Evolutionary conservation across 2,329 filamentous ascomycete species (phyloP), one percentile per base, ranked within the genome.

Genomic region (Claviceps fusiformis): DNA sequence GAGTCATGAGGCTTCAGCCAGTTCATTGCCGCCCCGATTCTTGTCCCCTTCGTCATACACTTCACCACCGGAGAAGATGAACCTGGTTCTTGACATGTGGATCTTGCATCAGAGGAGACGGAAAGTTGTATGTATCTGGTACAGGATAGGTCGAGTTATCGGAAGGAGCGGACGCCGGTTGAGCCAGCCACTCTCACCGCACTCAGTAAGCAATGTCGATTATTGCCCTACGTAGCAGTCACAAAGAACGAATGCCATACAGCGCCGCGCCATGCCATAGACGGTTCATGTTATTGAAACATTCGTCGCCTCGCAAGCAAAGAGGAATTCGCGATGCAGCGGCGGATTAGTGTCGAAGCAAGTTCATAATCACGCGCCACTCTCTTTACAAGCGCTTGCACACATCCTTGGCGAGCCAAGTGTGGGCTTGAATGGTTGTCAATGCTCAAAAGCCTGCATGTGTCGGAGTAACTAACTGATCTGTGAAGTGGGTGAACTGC

Each of bases 1-100:
- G 5, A 27, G 0, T 2, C 11, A 24, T 24, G 2, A 2, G 3
- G 3, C 24, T 3, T 2, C 1, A 24, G 6, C 5, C 19, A 39
- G 37, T 17, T 11, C 37, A 3, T 3, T 4, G 24, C 5, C 2
- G 1, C 3, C 37, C 13, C 9, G 4, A 13, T 39, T 39, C 35
- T 13, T 10, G 37, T 39, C 3, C 11, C 37, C 37, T 39, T 17
- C 37, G 11, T 39, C 37, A 39, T 39, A 15, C 37, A 39, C 37
- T 13, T 17, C 37, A 39, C n/a, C 17, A 19, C 6, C 10, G 17
- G 13, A 39, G 2, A 39, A 39, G 35, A 39, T 39, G 11, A 39
- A 13, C 11, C 13, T 15, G 37, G 37, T 39, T 39, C 37, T 17
- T 39, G 37, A 13, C 37, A 39, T 13, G 37, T 13, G 11, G 17